phyloP scores from a whole-genome alignment of 2,329 filamentous ascomycete genomes.

The Xylariomycetidae sp. region DNA sequence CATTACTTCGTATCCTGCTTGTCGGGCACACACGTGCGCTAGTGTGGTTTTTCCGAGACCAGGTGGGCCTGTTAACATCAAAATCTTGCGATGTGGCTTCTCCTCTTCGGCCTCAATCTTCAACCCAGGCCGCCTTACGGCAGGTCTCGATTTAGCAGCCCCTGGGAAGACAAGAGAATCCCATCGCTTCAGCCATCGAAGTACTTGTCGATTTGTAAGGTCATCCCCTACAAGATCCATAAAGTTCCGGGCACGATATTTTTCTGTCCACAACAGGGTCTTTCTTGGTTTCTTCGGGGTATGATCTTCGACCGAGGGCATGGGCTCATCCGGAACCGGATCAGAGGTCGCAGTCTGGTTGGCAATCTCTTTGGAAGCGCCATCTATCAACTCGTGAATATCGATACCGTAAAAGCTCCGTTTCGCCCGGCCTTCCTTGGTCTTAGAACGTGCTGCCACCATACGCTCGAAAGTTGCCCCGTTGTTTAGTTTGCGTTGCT shows the following conservation, averaged over 20 bases:
- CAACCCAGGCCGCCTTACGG: slow-evolving; percentile 39
- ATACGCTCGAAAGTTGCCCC: slow-evolving; percentile 59
- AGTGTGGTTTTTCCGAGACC: slow-evolving; percentile 94
- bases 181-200: slow-evolving; percentile 94
- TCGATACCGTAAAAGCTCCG: slow-evolving; percentile 88
- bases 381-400: slow-evolving; percentile 76
- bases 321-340: slow-evolving; percentile 27
- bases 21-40: slow-evolving; percentile 90
- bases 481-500: slow-evolving; percentile 43
- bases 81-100: slow-evolving; percentile 76
- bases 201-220: slow-evolving; percentile 80
- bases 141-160: slow-evolving; percentile 54
- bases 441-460: slow-evolving; percentile 62
- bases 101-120: slow-evolving; percentile 57
- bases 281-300: slow-evolving; percentile 37
- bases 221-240: slow-evolving; percentile 94
- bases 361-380: slow-evolving; percentile 58
- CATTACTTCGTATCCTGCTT: slow-evolving; percentile 93
- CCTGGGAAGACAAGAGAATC: slow-evolving; percentile 88
- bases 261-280: slow-evolving; percentile 86
- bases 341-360: slow-evolving; percentile 22
- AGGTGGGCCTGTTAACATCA: slow-evolving; percentile 86
- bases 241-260: slow-evolving; percentile 89
- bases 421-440: slow-evolving; percentile 63
- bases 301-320: slow-evolving; percentile 38